Base-by-base conservation (phyloP, 192 early-diverging fungal species). In the Coemansia sp. region DNA sequence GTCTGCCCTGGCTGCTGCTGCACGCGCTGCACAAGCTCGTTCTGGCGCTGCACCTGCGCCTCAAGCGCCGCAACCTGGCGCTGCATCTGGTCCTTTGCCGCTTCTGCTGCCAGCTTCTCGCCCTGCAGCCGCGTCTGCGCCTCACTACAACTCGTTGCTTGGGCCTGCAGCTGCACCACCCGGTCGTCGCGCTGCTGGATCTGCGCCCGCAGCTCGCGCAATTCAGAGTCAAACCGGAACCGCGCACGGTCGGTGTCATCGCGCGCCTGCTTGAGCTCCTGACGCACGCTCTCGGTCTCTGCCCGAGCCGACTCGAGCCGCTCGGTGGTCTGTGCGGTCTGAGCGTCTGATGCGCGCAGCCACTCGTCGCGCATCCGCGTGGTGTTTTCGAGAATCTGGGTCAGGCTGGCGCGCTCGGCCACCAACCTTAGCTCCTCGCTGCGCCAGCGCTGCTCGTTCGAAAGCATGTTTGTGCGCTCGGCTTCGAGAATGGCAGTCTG, bases 401-500 rank as follows among this genome's bases (percentile, higher is more conserved):
- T 71, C 53, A 81, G 48, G 17, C 72, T 81, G 15, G 73, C 51
- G 57, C 73, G 72, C 66, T 81, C 78, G 5, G 72, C 65, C 2
- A 44, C 54, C 26, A 68, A 51, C n/a, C 72, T 69, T 57, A 71
- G 69, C 65, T 81, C 72, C 42, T 74, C 78, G 14, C 20, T 53
- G 54, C 62, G 68, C 68, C 73, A 71, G 22, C 73, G 68, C 64
- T 71, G 65, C 58, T 81, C 78, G 65, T 62, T 66, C 42, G 52
- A 50, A 1, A 57, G 72, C 62, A 72, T 36, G 31, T 49, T 62
- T 11, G 68, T 69, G 55, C 61, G 57, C 69, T 91, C 88, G 17
- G 84, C 78, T 53, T 83, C 79, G 4, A 87, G 57, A 7, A 87
- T 73, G 38, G 82, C 68, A 1, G 82, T 38, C 52, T 89, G 81